A percentile compares a stretch with the other conserved stretches of the same genome.
Conservation (phyloP, 2,329 filamentous ascomycete genomes). For the Aspergillus ibericus region DNA sequence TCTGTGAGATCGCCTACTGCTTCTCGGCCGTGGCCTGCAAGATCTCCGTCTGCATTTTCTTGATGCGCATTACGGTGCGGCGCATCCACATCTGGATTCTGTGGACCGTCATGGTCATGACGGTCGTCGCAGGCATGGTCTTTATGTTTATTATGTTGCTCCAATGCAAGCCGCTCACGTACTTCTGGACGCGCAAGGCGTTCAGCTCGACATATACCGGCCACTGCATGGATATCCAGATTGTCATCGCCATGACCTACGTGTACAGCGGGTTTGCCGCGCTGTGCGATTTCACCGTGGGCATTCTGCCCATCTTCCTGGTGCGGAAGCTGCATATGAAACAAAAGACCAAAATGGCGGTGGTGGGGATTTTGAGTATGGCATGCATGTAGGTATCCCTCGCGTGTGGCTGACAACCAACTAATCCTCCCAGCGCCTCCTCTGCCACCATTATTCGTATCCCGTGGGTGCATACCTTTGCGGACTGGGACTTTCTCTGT, state of each 20-base stretch:
- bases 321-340: constrained; percentile 59
- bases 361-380: constrained; percentile 50
- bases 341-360: constrained; percentile 51
- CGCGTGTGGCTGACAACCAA: too few relatives aligned
- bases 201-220: constrained; percentile 30
- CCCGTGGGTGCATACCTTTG: constrained; percentile 40
- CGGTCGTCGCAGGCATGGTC: constrained; percentile 46
- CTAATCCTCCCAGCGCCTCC: constrained; percentile 37
- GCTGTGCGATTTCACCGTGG: constrained; percentile 53
- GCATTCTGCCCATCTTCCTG: constrained; percentile 55
- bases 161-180: constrained; percentile 53
- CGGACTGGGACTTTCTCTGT: constrained; percentile 40
- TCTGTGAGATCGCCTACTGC: constrained; percentile 55
- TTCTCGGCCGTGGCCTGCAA: constrained; percentile 50
- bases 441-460: constrained; percentile 48
- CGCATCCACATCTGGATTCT: constrained; percentile 50
- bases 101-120: constrained; percentile 45
- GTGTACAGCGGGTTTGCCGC: constrained; percentile 35
- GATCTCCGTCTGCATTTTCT: constrained; percentile 54
- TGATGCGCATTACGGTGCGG: constrained; percentile 52
- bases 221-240: constrained; percentile 44
- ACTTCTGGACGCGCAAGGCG: constrained; percentile 49
- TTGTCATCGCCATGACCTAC: constrained; percentile 37
- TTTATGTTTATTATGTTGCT: constrained; percentile 56
- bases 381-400: constrained; percentile 46